Percentiles rank a stretch among this genome's conserved stretches.
phyloP scores from a whole-genome alignment of 1,139 yeast species.

The Taiozyma onychis region DNA sequence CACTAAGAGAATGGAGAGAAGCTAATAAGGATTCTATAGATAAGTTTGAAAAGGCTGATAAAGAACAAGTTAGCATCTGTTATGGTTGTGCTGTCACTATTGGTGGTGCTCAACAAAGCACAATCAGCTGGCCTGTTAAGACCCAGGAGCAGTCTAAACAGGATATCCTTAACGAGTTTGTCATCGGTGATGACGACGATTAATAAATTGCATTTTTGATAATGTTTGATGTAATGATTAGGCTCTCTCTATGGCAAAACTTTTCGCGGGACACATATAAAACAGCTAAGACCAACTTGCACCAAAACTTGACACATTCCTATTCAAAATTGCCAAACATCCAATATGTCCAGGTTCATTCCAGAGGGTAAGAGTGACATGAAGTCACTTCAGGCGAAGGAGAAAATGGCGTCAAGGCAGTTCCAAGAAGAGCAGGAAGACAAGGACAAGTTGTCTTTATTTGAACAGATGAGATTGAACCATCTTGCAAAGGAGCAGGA shows the following conservation, averaged over 20 bases:
- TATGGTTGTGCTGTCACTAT: constrained; percentile 75
- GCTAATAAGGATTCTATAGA: constrained; percentile 5
- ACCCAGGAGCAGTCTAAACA: constrained; percentile 26
- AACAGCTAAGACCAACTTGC: not conserved
- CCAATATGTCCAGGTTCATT: constrained; percentile 22
- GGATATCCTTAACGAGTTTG: constrained; percentile 44
- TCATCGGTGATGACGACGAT: constrained; percentile 36
- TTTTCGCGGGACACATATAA: not conserved
- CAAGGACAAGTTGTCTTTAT: constrained; percentile 18
- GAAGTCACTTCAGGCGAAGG: constrained; percentile 13
- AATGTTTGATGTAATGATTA: not conserved
- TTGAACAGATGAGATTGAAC: constrained; percentile 23
- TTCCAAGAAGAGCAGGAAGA: constrained; percentile 17
- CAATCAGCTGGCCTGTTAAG: constrained; percentile 49
- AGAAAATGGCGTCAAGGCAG: constrained; percentile 12
- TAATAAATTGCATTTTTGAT: not conserved
- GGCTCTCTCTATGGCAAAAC: not conserved
- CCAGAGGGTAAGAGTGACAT: constrained; percentile 23
- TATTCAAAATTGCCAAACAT: too few species aligned
- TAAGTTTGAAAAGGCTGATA: constrained; percentile 12
- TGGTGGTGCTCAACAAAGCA: constrained; percentile 37
- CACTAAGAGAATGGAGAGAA: constrained; percentile 31
- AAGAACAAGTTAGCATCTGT: constrained; percentile 40
- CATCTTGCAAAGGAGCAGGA: constrained; percentile 19
- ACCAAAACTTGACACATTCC: not conserved